Evolutionary conservation across 306 rosid genomes (phyloP).

Genomic region (Acacia acuminata): DNA sequence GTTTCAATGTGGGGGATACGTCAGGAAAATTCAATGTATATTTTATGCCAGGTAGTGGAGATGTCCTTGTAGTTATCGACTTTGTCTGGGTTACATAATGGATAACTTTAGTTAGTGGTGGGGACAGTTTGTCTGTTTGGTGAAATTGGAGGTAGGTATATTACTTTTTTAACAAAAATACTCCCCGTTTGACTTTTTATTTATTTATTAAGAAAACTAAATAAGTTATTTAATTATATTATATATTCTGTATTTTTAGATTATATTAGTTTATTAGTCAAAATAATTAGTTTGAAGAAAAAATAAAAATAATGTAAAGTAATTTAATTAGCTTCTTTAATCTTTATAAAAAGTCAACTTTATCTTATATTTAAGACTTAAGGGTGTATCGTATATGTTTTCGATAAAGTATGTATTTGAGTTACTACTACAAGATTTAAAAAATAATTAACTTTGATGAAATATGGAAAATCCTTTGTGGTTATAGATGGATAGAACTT

Average conservation of each 20-base stretch:
- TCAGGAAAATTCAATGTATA: background rate
- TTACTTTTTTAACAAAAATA: background rate
- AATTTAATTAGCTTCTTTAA: too few relatives aligned
- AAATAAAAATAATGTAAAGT: too few relatives aligned
- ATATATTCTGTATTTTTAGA: too few relatives aligned
- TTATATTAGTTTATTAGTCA: too few relatives aligned
- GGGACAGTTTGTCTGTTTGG: slow-evolving; percentile 24
- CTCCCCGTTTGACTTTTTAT: too few relatives aligned
- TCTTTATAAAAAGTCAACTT: too few relatives aligned
- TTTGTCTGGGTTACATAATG: slow-evolving; percentile 29
- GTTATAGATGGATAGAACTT: background rate
- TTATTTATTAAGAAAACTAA: too few relatives aligned
- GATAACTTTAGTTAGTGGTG: slow-evolving; percentile 29
- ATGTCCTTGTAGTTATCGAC: background rate
- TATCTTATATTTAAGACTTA: too few relatives aligned
- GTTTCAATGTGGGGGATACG: background rate
- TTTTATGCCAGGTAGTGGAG: slow-evolving; percentile 11
- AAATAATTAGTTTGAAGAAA: too few relatives aligned
- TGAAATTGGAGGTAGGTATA: background rate
- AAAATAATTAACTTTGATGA: too few relatives aligned
- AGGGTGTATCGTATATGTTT: background rate
- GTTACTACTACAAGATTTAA: background rate
- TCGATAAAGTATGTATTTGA: background rate
- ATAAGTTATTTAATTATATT: too few relatives aligned
- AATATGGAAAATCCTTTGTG: background rate